Conservation (phyloP, 2,329 filamentous ascomycete genomes). For the Arthrinium phaeospermum region DNA sequence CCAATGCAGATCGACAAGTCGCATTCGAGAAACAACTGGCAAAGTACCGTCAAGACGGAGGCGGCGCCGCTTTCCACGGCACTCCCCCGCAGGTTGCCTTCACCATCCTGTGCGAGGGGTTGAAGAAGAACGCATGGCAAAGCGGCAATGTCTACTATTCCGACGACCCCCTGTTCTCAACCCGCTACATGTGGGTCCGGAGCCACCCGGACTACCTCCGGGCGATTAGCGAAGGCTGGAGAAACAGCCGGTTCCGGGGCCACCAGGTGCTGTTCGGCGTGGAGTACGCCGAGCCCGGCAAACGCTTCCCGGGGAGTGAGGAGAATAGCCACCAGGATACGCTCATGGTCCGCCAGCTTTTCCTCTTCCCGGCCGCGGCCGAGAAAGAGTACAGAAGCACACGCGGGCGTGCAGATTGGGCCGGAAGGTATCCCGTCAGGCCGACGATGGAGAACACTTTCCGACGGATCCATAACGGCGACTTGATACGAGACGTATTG, state of each 20-base stretch:
- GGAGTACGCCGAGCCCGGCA: neutral
- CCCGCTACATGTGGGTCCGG: neutral
- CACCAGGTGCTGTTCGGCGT: neutral
- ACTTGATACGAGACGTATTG: neutral
- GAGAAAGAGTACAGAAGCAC: too few species aligned
- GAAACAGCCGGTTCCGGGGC: neutral
- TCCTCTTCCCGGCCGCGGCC: neutral
- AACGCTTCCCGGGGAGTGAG: neutral
- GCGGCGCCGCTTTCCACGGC: neutral
- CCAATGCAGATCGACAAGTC: neutral
- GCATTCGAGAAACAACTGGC: neutral
- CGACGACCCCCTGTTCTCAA: too few species aligned
- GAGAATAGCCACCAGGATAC: neutral
- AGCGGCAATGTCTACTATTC: neutral
- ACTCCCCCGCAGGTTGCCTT: neutral
- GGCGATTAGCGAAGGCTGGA: neutral
- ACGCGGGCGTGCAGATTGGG: neutral
- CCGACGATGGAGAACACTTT: neutral
- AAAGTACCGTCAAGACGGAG: too few species aligned
- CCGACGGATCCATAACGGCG: neutral
- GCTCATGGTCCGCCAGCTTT: neutral
- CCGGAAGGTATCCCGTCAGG: neutral
- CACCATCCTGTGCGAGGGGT: neutral
- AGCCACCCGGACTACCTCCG: too few species aligned
- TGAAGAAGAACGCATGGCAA: neutral